Conservation (phyloP, 495 filamentous ascomycete genomes). For the Trichoderma gamsii region DNA sequence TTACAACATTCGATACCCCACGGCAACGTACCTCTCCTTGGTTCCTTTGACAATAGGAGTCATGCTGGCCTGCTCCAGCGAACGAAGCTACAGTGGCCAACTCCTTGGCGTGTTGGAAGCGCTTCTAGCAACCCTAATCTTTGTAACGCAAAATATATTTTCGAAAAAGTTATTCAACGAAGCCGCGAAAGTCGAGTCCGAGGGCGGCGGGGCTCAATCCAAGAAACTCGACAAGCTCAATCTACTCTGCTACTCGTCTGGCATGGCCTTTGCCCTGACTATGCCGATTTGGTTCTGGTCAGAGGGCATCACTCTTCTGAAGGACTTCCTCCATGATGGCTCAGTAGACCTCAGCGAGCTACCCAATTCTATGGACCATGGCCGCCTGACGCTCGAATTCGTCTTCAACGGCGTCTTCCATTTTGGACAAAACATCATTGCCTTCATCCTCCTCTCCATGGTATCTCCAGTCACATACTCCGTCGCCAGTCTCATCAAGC, state of each 20-base stretch:
- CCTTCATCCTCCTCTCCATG: constrained; percentile 84
- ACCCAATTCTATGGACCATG: constrained; percentile 71
- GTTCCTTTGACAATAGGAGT: constrained; percentile 88
- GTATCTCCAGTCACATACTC: constrained; percentile 96
- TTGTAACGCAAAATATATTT: constrained; percentile 98
- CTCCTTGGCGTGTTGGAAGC: constrained; percentile 83
- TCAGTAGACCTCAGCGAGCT: constrained; percentile 52
- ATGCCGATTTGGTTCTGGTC: constrained; percentile 90
- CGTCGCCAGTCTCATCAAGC: constrained; percentile 89
- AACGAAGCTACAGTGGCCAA: constrained; percentile 64
- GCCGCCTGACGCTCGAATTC: constrained; percentile 72
- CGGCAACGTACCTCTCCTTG: constrained; percentile 85
- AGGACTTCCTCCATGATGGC: constrained; percentile 66
- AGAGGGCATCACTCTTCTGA: constrained; percentile 71
- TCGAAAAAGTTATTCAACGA: constrained; percentile 99
- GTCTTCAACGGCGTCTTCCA: constrained; percentile 96
- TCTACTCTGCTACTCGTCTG: constrained; percentile 91
- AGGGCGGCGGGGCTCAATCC: constrained; percentile 46
- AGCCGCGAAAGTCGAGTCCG: constrained; percentile 70
- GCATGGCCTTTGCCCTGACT: constrained; percentile 82
- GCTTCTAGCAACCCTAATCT: constrained; percentile 80
- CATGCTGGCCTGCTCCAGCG: constrained; percentile 88
- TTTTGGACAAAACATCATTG: constrained; percentile 92
- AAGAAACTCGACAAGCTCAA: constrained; percentile 95
- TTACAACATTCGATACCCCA: constrained; percentile 81